Conservation (phyloP, 805 yeast species). For the Huiozyma naganishii region DNA sequence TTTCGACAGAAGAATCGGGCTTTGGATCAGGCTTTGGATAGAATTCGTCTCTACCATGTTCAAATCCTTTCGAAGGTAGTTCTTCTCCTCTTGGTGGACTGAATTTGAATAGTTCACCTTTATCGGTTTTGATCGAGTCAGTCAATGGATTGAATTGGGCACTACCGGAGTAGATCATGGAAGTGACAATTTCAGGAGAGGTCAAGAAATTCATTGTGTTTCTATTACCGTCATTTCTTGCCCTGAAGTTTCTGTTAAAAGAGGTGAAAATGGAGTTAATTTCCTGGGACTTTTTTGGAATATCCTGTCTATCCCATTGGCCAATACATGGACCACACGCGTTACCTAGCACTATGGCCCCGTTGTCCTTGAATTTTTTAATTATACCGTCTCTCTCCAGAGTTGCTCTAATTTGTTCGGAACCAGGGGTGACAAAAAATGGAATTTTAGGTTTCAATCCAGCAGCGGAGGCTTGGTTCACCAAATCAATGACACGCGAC, state of each 20-base stretch:
- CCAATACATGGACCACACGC: constrained; percentile 99
- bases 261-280: constrained; percentile 90
- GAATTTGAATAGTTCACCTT: constrained; percentile 70
- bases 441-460: constrained; percentile 88
- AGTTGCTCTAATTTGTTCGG: constrained; percentile 96
- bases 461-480: constrained; percentile 72
- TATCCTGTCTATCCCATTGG: constrained; percentile 94
- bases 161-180: constrained; percentile 91
- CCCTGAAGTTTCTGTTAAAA: constrained; percentile 94
- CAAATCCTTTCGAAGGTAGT: constrained; percentile 70
- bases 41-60: constrained; percentile 60
- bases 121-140: constrained; percentile 62
- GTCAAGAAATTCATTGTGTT: constrained; percentile 95
- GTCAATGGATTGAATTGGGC: constrained; percentile 85
- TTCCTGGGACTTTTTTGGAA: constrained; percentile 50
- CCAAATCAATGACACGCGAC: constrained; percentile 90
- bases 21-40: constrained; percentile 65
- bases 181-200: constrained; percentile 97
- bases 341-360: constrained; percentile 88
- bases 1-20: constrained; percentile 46
- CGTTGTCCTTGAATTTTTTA: constrained; percentile 68
- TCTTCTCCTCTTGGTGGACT: constrained; percentile 75
- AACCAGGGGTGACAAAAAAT: constrained; percentile 94
- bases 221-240: constrained; percentile 98
- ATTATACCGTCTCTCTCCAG: constrained; percentile 90